These are phyloP conservation scores for Coprinopsis cinerea DNA, from an alignment of 768 basidiomycete species.

Conservation along the genomic window DNA sequence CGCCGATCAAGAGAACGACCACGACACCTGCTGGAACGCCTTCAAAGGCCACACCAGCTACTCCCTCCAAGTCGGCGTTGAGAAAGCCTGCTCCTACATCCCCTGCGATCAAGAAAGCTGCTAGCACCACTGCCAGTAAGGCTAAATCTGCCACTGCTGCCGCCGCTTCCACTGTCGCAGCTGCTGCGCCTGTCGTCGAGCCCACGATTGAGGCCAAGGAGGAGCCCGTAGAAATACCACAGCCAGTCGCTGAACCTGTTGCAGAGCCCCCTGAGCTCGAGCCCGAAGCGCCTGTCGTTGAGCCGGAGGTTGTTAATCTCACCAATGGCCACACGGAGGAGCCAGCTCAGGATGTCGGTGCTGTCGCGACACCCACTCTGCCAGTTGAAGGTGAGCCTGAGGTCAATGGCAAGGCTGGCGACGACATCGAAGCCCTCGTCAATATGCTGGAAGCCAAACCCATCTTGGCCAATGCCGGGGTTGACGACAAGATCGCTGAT, in stretches of 20 bases:
- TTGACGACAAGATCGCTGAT: not conserved
- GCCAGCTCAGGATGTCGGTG: not conserved
- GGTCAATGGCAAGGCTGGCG: conserved; percentile 13
- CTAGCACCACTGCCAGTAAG: not conserved
- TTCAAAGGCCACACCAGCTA: not conserved
- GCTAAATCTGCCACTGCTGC: conserved; percentile 19
- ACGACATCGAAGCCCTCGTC: conserved; percentile 61
- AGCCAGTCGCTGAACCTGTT: not conserved
- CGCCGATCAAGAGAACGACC: conserved; percentile 17
- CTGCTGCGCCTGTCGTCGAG: conserved; percentile 7
- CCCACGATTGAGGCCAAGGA: not conserved
- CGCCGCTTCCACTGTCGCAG: conserved; percentile 11
- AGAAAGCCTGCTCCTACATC: not conserved
- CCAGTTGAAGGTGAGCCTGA: not conserved
- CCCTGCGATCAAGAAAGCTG: not conserved
- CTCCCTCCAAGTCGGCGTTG: not conserved
- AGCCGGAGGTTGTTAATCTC: not conserved
- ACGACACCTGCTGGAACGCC: conserved; percentile 14
- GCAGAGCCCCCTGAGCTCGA: not conserved
- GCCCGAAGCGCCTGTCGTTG: not conserved
- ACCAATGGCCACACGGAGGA: conserved; percentile 3
- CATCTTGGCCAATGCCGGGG: conserved; percentile 3
- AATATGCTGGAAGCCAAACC: conserved; percentile 51
- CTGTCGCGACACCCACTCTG: not conserved
- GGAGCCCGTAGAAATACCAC: too few relatives aligned